Evolutionary conservation across 805 yeast species (phyloP).

Genomic region (Grigorovia transvaalensis): DNA sequence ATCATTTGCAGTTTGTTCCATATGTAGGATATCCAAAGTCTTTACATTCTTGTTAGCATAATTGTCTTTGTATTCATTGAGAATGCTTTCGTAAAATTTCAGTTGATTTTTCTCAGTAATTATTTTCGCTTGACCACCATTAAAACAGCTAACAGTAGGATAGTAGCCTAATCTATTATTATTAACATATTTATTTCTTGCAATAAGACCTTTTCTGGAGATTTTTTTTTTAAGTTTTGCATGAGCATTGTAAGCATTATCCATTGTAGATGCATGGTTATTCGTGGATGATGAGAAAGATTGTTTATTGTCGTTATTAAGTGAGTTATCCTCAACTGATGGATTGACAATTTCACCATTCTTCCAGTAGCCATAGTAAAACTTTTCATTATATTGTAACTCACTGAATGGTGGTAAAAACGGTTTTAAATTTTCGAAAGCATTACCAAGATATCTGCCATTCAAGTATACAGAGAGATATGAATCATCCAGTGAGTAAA

Average conservation of each 20-base stretch:
- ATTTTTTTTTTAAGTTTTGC: constrained; percentile 22
- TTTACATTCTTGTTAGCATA: constrained; percentile 28
- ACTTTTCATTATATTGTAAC: constrained; percentile 33
- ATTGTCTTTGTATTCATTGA: constrained; percentile 7
- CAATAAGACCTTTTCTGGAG: constrained; percentile 15
- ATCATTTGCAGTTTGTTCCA: constrained; percentile 68
- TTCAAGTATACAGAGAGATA: constrained; percentile 63
- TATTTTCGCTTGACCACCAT: constrained; percentile 64
- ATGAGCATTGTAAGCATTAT: no score
- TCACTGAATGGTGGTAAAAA: constrained; percentile 74
- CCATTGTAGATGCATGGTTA: no score
- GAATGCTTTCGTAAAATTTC: constrained; percentile 24
- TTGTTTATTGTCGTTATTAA: background rate
- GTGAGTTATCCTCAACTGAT: constrained; percentile 5
- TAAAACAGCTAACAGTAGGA: constrained; percentile 78
- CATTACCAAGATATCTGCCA: constrained; percentile 56
- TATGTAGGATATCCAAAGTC: constrained; percentile 50
- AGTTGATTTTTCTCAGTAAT: constrained; percentile 56
- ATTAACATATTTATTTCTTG: constrained; percentile 39
- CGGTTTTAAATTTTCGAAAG: constrained; percentile 58
- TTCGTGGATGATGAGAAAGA: no score
- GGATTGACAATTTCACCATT: constrained; percentile 11
- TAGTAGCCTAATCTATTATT: constrained; percentile 86
- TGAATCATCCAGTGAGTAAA: constrained; percentile 35
- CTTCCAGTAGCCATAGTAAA: constrained; percentile 25